Evolutionary conservation across 805 yeast species (phyloP).

Genomic region (Hanseniaspora pseudoguilliermondii): DNA sequence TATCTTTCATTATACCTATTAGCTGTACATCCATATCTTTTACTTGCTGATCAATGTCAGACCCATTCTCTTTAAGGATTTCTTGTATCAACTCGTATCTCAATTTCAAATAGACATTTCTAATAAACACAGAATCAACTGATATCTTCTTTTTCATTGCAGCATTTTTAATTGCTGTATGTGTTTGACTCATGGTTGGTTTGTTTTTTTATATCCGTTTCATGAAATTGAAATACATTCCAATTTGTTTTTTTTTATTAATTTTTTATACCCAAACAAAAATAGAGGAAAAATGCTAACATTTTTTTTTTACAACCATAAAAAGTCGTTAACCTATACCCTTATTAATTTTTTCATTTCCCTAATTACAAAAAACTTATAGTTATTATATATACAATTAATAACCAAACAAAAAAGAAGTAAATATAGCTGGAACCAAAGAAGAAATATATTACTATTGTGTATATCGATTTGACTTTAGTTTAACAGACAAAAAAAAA

Average conservation of each 20-base stretch:
- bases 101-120: background rate
- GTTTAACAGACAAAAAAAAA: background rate
- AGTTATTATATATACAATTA: too few species aligned
- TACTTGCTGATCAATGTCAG: background rate
- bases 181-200: background rate
- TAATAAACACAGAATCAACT: background rate
- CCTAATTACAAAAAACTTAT: too few species aligned
- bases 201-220: background rate
- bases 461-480: background rate
- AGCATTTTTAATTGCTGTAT: background rate
- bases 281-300: background rate
- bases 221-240: background rate
- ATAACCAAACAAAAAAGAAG: too few species aligned
- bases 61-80: background rate
- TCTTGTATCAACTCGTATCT: conserved; percentile 1
- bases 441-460: too few species aligned
- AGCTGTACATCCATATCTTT: background rate
- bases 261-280: background rate
- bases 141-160: background rate
- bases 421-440: too few species aligned
- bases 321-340: background rate
- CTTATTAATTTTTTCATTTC: too few species aligned
- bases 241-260: background rate
- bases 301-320: background rate
- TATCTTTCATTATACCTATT: background rate